Base-by-base conservation (phyloP, 1,139 yeast genomes). In the Nakaseomyces uthaithaninus region DNA sequence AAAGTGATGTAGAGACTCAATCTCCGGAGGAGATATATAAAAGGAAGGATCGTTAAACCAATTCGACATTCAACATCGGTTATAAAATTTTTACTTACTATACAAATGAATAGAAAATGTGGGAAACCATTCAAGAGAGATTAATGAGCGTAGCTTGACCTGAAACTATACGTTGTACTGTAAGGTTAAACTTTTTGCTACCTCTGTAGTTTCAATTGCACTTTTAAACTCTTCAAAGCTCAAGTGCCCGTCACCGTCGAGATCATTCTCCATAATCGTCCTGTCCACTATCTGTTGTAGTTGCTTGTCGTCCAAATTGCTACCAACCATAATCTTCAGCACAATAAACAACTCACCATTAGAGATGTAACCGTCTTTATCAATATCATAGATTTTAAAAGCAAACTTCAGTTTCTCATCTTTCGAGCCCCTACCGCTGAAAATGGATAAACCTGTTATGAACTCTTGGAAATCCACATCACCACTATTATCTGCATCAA, bases 241-340 rank as follows among this genome's bases (percentile, higher is more conserved):
- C 45, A 93, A 67, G 52, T 74, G 76, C 1, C 96, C 95, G 57
- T 89, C 97, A 1, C 94, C 94, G 55, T 93, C 97, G 30, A 64
- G 59, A 57, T 93, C 99, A 27, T 93, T 93, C 60, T 91, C 97
- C 80, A 87, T 79, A 52, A 93, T 86, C 1, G 98, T 87, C 62
- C 93, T 78, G 60, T 93, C 98, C 12, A 89, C 96, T 44, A 89
- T 76, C 62, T 91, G 98, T 61, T 93, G 99, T 47, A 93, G 69
- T 56, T 91, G 96, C 27, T 75, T 79, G 45, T 85, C 94, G 48
- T 79, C 82, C 44, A 93, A 66, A 55, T 91, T 89, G 53, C 78
- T 81, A 3, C 97, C 98, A 30, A 91, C 98, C 98, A 93, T 93
- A 78, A 86, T 84, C 63, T 91, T 85, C 67, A 93, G 71, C 34